Percentiles rank a stretch among this genome's conserved stretches.
phyloP scores from a whole-genome alignment of 208 protist species.

The Leishmania gerbilli region DNA sequence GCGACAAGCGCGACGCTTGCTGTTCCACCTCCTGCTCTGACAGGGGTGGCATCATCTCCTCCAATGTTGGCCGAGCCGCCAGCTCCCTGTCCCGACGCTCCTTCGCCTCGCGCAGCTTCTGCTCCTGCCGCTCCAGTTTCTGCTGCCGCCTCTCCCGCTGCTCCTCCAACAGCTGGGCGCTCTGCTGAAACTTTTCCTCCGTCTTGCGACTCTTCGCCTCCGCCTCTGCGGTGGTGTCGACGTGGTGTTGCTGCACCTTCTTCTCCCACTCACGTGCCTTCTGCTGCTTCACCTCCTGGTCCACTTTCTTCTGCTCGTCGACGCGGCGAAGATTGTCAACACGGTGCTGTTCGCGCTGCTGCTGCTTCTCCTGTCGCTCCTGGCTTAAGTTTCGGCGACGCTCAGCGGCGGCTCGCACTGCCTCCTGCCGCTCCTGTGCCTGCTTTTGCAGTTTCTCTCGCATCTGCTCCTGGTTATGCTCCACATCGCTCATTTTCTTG shows the following conservation, averaged over 20 bases:
- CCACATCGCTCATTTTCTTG: constrained; percentile 78
- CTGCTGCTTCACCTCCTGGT: constrained; percentile 55
- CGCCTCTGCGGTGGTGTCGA: constrained; percentile 38
- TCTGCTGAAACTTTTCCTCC: constrained; percentile 69
- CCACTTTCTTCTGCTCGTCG: constrained; percentile 77
- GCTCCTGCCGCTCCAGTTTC: constrained; percentile 68
- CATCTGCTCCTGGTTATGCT: constrained; percentile 79
- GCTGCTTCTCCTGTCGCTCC: constrained; percentile 69
- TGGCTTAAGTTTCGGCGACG: constrained; percentile 70
- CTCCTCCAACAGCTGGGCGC: constrained; percentile 68
- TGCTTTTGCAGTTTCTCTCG: constrained; percentile 65
- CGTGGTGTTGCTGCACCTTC: constrained; percentile 61
- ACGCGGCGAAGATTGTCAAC: constrained; percentile 45
- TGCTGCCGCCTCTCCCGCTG: constrained; percentile 68
- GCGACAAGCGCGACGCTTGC: constrained; percentile 50
- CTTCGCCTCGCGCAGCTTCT: constrained; percentile 48
- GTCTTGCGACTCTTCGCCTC: constrained; percentile 47
- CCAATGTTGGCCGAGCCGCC: constrained; percentile 24
- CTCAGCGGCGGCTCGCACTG: constrained; percentile 73
- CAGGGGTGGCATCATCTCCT: constrained; percentile 56
- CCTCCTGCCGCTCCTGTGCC: constrained; percentile 72
- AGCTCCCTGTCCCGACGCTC: constrained; percentile 37
- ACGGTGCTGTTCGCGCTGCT: constrained; percentile 68
- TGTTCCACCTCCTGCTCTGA: constrained; percentile 64
- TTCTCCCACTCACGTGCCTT: constrained; percentile 71